Evolutionary conservation across 768 basidiomycete genomes (phyloP), one percentile per base, ranked within the genome.

Genomic region (Leccinellum rugosiceps): DNA sequence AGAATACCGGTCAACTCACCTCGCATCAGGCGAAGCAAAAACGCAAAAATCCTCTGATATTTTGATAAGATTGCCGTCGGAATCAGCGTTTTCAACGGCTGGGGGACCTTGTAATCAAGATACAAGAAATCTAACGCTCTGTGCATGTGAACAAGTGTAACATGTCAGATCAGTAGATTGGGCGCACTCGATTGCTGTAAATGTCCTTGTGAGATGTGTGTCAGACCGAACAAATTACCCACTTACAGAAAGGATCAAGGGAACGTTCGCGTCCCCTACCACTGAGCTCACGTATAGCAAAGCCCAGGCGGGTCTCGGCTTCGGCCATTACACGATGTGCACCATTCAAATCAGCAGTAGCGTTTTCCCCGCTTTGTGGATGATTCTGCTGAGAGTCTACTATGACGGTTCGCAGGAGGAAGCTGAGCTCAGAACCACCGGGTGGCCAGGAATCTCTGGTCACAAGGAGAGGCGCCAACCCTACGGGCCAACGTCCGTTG

Each of bases 101-200:
- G 78, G 2, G 92, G 91, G n/a, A 91, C 87, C 64, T 88, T 88
- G 71, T 96, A 96, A 61, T 93, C 85, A 76, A 96, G 85, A 66
- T 91, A 92, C 14, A 96, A 74, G 67, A 95, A 96, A 69, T 95
- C 94, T 44, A 96, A 70, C 7, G 94, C 92, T 69, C 90, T 92
- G 61, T 50, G 46, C 17, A 60, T 28, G 47, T 67, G 32, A 62
- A 25, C n/a, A 53, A 17, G 26, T 14, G 46, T 1, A 31, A 26
- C 4, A 2, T 19, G 17, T 54, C 45, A 49, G 38, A 41, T 41
- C 50, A 48, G 48, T 59, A 19, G 28, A 60, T 50, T 19, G 13
- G 26, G 59, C 54, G 28, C 35, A 56, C 68, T 69, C 68, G 21
- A 69, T 69, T 19, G 60, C 68, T 69, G 51, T 41, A 46, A 52